Base-by-base conservation (phyloP, 2,329 filamentous ascomycete genomes). In the Onygenales sp. region DNA sequence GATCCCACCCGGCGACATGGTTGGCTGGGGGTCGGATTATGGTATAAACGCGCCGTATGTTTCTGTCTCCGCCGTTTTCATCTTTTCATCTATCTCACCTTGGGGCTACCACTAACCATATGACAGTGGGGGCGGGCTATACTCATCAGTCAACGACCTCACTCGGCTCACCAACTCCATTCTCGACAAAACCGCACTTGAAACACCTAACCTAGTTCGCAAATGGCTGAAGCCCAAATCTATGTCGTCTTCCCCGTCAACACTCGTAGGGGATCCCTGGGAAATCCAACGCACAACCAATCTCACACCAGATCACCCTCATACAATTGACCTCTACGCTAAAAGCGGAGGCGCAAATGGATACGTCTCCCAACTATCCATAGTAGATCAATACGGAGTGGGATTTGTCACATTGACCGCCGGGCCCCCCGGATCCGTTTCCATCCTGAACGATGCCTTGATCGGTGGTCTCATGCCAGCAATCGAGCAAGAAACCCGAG, bases 261-360 rank as follows among this genome's bases (percentile, higher is more conserved):
- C 59, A 10, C 61, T 69, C 21, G 67, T 68, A 2, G 70, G 70
- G 2, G 63, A 65, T 58, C 68, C 70, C 0, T 71, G 69, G 70
- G 69, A 73, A 45, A 70, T 71, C 11, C 60, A 65, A 1, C 67
- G 65, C 1, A 58, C 62, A 0, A 13, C 59, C 0, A 56, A 62
- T 27, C 46, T 71, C 0, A 62, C 62, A 0, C 60, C 63, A 0
- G 36, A 59, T 0, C 58, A 70, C 42, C 61, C 65, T 0, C 69
- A 70, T 21, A 52, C 61, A 0, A 56, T 72, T 3, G 62, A 69
- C 11, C 55, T 71, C 2, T 67, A 66, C 36, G 64, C 60, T 1
- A 73, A 72, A 52, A 63, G 62, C 2, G 70, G 69, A 9, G 67
- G 65, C 2, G 66, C 69, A 0, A 58, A 61, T 13, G 63, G 60